These are phyloP conservation scores for Flaveria ramosissima DNA, from an alignment of 129 eudicot genomes.

Conservation along the genomic window DNA sequence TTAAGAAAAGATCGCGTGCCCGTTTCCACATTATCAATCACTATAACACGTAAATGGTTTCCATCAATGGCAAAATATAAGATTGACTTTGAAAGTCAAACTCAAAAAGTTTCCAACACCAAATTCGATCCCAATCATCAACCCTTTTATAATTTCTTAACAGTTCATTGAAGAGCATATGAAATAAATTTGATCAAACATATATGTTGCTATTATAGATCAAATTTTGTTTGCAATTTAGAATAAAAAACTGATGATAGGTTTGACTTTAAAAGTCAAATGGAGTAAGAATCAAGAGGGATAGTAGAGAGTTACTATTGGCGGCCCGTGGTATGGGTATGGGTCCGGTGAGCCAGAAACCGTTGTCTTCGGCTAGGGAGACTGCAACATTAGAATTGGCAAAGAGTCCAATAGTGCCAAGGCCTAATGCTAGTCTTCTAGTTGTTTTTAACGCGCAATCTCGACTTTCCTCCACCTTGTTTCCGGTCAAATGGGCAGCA, in stretches of 20 bases:
- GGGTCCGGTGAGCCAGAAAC: slow-evolving; percentile 62
- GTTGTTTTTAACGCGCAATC: slow-evolving; percentile 39
- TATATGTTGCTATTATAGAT: neutral
- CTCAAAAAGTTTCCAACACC: neutral
- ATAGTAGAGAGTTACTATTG: slow-evolving; percentile 46
- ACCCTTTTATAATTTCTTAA: neutral
- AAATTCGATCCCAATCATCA: neutral
- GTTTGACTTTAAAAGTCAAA: slow-evolving; percentile 17
- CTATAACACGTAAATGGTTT: slow-evolving; percentile 35
- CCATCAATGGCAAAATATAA: neutral
- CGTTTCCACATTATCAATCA: slow-evolving; percentile 69
- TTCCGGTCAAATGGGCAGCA: slow-evolving; percentile 26
- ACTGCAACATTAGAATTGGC: slow-evolving; percentile 42
- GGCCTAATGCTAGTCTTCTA: slow-evolving; percentile 68
- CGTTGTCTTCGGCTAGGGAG: slow-evolving; percentile 72
- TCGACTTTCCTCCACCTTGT: slow-evolving; percentile 45
- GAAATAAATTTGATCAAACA: neutral
- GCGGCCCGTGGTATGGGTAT: slow-evolving; percentile 53
- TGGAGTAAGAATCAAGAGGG: neutral
- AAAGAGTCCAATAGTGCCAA: slow-evolving; percentile 62
- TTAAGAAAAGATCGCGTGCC: slow-evolving; percentile 79
- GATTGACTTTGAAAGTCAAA: slow-evolving; percentile 10
- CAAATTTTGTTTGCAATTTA: neutral
- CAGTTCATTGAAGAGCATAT: neutral
- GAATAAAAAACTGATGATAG: neutral